phyloP scores from a whole-genome alignment of 306 rosid species.

The Pyrus communis region DNA sequence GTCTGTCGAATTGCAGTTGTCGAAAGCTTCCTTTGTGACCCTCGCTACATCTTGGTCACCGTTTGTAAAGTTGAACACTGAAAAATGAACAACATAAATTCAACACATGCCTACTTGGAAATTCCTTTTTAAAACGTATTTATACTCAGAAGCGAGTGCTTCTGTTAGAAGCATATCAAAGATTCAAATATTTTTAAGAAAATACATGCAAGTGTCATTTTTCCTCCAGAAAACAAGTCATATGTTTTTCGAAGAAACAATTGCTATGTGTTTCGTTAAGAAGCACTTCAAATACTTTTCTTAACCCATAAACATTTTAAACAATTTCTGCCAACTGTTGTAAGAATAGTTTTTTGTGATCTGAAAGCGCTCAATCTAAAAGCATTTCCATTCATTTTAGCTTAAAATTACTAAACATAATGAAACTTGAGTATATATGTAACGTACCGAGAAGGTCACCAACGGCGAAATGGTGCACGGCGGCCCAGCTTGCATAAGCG shows the following conservation, averaged over 20 bases:
- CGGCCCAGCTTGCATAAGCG: constrained; percentile 30
- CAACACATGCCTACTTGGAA: not conserved
- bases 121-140: not conserved
- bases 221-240: too few relatives aligned
- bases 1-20: constrained; percentile 33
- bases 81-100: not conserved
- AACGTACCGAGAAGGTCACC: constrained; percentile 38
- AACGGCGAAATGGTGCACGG: constrained; percentile 11
- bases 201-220: too few relatives aligned
- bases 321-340: not conserved
- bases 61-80: constrained; percentile 51
- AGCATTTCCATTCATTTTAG: not conserved
- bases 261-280: too few relatives aligned
- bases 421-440: not conserved
- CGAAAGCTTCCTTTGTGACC: constrained; percentile 43
- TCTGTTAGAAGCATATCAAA: not conserved
- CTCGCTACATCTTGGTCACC: constrained; percentile 47
- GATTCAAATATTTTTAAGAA: too few relatives aligned
- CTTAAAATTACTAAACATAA: not conserved
- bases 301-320: not conserved
- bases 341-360: not conserved
- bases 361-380: not conserved
- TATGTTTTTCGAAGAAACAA: too few relatives aligned
- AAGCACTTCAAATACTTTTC: not conserved
- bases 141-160: not conserved